Conservation (phyloP, 2,329 filamentous ascomycete species). For the Colletotrichum nymphaeae region DNA sequence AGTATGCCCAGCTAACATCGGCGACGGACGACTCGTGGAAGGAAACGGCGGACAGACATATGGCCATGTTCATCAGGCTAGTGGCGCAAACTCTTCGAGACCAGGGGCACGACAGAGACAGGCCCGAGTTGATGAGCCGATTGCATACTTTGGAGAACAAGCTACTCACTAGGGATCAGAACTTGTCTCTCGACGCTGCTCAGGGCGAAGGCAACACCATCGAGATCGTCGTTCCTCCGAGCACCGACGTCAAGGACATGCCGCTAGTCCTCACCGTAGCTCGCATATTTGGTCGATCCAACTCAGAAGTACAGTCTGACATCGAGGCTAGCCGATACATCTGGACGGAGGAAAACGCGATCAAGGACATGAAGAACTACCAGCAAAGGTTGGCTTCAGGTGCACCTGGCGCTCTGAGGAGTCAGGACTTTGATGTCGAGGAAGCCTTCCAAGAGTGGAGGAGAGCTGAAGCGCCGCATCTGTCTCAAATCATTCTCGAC, state of each 20-base stretch:
- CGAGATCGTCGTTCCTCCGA: slow-evolving; percentile 85
- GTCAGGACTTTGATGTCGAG: slow-evolving; percentile 89
- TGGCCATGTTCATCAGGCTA: slow-evolving; percentile 92
- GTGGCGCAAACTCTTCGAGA: slow-evolving; percentile 83
- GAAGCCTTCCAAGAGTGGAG: slow-evolving; percentile 93
- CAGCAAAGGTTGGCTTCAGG: slow-evolving; percentile 88
- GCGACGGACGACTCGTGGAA: slow-evolving; percentile 90
- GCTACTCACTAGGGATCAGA: slow-evolving; percentile 92
- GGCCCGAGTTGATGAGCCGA: slow-evolving; percentile 84
- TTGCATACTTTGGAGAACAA: slow-evolving; percentile 90
- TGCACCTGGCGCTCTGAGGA: slow-evolving; percentile 80
- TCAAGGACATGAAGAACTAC: slow-evolving; percentile 93
- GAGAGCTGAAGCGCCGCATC: slow-evolving; percentile 84
- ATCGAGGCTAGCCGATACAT: slow-evolving; percentile 82
- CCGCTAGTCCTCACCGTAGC: slow-evolving; percentile 88
- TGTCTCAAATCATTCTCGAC: slow-evolving; percentile 93
- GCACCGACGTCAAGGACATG: slow-evolving; percentile 97
- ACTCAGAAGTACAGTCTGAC: slow-evolving; percentile 85
- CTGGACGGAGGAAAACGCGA: slow-evolving; percentile 93
- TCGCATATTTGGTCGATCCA: slow-evolving; percentile 84
- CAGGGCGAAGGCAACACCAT: slow-evolving; percentile 74
- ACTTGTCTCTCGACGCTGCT: slow-evolving; percentile 75
- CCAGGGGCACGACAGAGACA: slow-evolving; percentile 86
- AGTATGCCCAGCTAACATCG: slow-evolving; percentile 79
- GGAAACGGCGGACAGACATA: slow-evolving; percentile 90